phyloP scores from a whole-genome alignment of 2,329 filamentous ascomycete species.

The Apiospora malaysiana region DNA sequence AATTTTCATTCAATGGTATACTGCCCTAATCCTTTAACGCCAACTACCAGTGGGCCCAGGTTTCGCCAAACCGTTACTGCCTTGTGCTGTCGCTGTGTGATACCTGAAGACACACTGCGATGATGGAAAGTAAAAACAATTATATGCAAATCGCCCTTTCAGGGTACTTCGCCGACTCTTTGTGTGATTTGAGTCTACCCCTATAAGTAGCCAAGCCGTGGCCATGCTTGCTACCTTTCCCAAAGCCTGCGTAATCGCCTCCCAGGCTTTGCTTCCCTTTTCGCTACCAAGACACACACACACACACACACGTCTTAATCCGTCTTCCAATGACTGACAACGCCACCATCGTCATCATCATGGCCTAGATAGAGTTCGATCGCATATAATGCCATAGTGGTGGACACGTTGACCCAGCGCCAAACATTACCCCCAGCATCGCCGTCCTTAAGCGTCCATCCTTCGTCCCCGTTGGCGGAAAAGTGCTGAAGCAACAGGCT shows the following conservation, averaged over 20 bases:
- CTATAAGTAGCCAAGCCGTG: background rate
- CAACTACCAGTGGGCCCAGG: constrained; percentile 35
- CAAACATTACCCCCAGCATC: constrained; percentile 85
- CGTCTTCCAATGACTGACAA: constrained; percentile 84
- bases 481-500: constrained; percentile 96
- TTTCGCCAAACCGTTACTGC: constrained; percentile 33
- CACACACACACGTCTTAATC: constrained; percentile 64
- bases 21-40: constrained; percentile 39
- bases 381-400: constrained; percentile 88
- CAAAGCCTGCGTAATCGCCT: background rate
- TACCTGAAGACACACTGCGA: constrained; percentile 11
- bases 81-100: constrained; percentile 27
- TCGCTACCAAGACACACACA: background rate
- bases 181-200: background rate
- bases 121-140: constrained; percentile 14
- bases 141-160: constrained; percentile 13
- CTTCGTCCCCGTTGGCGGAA: constrained; percentile 72
- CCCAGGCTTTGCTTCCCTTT: background rate
- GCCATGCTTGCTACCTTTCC: background rate
- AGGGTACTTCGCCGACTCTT: background rate
- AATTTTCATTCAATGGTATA: constrained; percentile 37
- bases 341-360: constrained; percentile 75
- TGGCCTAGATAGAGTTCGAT: constrained; percentile 88
- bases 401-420: constrained; percentile 91
- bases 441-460: constrained; percentile 87